Percentiles rank a stretch among this genome's conserved stretches.
These are phyloP conservation scores for Flaveria linearis DNA, from an alignment of 129 eudicot species.

Conservation along the genomic window DNA sequence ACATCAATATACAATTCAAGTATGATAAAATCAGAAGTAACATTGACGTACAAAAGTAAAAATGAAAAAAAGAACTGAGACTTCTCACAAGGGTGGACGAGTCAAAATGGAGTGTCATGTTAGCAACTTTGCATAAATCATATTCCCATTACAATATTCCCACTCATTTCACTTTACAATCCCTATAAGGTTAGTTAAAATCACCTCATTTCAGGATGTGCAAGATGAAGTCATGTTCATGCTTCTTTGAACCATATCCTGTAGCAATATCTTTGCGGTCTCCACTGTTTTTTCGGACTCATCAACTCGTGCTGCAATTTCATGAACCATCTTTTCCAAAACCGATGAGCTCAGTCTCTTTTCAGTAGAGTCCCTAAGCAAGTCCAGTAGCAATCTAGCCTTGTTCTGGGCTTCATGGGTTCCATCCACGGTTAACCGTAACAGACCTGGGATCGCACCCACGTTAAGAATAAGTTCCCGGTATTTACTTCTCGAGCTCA, in stretches of 20 bases:
- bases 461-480: slow-evolving; percentile 75
- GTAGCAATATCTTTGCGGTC: slow-evolving; percentile 58
- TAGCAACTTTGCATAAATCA: neutral
- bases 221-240: slow-evolving; percentile 49
- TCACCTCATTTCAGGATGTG: slow-evolving; percentile 43
- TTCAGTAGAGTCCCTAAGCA: slow-evolving; percentile 59
- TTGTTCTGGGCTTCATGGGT: slow-evolving; percentile 56
- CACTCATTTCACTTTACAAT: slow-evolving; percentile 39
- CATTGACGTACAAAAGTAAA: neutral
- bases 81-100: neutral
- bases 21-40: neutral
- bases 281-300: slow-evolving; percentile 58
- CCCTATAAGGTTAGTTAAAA: slow-evolving; percentile 49
- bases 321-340: slow-evolving; percentile 60
- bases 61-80: neutral
- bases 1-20: slow-evolving; percentile 2
- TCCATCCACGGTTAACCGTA: slow-evolving; percentile 70
- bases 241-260: slow-evolving; percentile 65
- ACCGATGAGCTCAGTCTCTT: slow-evolving; percentile 43
- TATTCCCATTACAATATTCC: slow-evolving; percentile 13
- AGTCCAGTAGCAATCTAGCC: slow-evolving; percentile 63
- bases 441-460: slow-evolving; percentile 86
- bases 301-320: slow-evolving; percentile 53
- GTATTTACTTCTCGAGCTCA: slow-evolving; percentile 60
- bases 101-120: slow-evolving; percentile 18